Base-by-base conservation (phyloP, 352 stramenopile genomes). In the Globisporangium viniferum region DNA sequence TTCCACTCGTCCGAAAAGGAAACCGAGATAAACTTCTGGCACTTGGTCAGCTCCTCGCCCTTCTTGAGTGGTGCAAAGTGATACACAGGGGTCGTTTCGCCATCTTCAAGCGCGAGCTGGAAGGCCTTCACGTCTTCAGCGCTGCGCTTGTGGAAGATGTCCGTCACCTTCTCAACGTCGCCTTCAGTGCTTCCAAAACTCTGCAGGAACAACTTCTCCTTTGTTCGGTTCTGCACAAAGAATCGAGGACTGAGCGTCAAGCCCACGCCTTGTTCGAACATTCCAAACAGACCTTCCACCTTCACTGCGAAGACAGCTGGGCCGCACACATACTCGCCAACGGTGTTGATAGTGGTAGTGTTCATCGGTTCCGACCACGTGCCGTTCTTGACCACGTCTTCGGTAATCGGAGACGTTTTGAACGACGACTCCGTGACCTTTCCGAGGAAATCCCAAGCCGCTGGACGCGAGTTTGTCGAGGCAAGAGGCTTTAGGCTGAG, bases 361-460 rank as follows among this genome's bases (percentile, higher is more conserved):
- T 96, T 96, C 70, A 94, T 85, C 1, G 84, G 81, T 63, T 94
- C 85, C 0, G 85, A 93, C 86, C 87, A 96, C n/a, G 77, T 68
- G 8, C 77, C 80, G n/a, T 76, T 75, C 63, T 87, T 74, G n/a
- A 90, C 67, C 3, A 84, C 74, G 53, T 92, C 81, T n/a, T 92
- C 79, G 4, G 77, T 85, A 10, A 93, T 66, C 22, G 76, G 27
- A 36, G 81, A 84, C 31, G 68, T 29, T 10, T 76, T 75, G 68
- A 81, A 92, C 18, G 82, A 77, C 9, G 79, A 69, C 10, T 78
- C 68, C 20, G 82, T 76, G 35, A 92, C 81, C 35, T 82, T 83
- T 5, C 83, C 81, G 0, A 95, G 74, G 0, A 63, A 64, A 31
- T 65, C 76, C 88, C 88, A 95, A 14, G 80, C 84, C 12, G 74